Conservation (phyloP, 257 asterid species). For the Solanum habrochaites region DNA sequence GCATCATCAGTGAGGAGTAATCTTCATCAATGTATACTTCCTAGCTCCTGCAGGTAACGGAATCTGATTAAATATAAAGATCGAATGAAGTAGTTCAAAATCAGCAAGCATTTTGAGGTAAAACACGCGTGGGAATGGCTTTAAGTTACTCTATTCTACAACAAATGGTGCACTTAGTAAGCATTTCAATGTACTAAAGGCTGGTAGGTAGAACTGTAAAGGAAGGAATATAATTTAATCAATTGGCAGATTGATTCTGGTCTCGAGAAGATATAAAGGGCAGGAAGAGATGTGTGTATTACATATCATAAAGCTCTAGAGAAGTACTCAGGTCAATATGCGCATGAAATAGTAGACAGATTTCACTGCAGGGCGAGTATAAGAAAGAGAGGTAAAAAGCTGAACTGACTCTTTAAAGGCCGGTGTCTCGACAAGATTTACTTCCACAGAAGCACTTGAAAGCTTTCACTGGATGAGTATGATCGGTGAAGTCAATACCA, state of each 20-base stretch:
- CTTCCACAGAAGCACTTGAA: slow-evolving; percentile 40
- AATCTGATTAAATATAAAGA: background rate
- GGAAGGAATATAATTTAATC: background rate
- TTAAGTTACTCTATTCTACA: background rate
- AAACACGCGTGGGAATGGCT: background rate
- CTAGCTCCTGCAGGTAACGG: background rate
- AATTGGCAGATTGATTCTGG: background rate
- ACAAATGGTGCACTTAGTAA: background rate
- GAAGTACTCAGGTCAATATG: background rate
- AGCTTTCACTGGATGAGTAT: slow-evolving; percentile 23
- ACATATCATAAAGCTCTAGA: background rate
- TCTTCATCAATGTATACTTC: background rate
- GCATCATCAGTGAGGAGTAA: background rate
- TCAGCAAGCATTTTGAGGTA: background rate
- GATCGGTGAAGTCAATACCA: slow-evolving; percentile 33
- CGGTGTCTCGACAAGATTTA: slow-evolving; percentile 30
- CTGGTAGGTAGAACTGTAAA: background rate
- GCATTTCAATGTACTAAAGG: background rate
- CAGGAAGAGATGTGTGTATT: background rate
- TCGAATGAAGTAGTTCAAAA: background rate
- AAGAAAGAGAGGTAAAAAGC: background rate
- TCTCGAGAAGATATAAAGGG: background rate
- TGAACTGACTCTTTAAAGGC: slow-evolving; percentile 8
- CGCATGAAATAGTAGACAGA: background rate
- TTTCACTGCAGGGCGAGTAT: background rate